Conservation (phyloP, 2,329 filamentous ascomycete species). For the Thermochaetoides dissita region DNA sequence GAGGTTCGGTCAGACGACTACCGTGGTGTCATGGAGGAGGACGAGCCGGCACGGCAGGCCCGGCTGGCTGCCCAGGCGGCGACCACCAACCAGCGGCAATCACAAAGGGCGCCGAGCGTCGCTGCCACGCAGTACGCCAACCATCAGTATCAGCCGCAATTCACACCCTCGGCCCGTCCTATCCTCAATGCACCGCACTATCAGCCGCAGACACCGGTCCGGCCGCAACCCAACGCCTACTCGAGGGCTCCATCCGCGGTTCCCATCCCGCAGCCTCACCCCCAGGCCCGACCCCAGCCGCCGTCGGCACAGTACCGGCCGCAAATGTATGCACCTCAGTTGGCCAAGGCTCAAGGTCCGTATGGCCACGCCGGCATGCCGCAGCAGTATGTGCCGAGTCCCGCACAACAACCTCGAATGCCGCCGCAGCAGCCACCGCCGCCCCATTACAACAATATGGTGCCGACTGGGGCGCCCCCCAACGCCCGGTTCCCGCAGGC, state of each 20-base stretch:
- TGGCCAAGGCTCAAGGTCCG: slow-evolving; percentile 37
- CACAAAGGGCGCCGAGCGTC: slow-evolving; percentile 24
- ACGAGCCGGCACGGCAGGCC: slow-evolving; percentile 47
- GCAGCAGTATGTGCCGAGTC: slow-evolving; percentile 28
- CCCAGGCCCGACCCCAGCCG: slow-evolving; percentile 22
- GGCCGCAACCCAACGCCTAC: slow-evolving; percentile 24
- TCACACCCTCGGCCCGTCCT: slow-evolving; percentile 33
- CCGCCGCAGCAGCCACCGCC: slow-evolving; percentile 19
- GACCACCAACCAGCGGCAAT: slow-evolving; percentile 19
- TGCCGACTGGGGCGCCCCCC: slow-evolving; percentile 26
- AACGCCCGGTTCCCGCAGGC: slow-evolving; percentile 25
- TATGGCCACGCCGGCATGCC: slow-evolving; percentile 38
- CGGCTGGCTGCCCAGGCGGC: slow-evolving; percentile 21
- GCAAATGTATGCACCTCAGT: slow-evolving; percentile 35
- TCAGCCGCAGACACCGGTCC: slow-evolving; percentile 26
- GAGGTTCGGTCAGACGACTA: slow-evolving; percentile 60
- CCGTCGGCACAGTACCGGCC: slow-evolving; percentile 33
- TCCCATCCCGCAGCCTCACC: slow-evolving; percentile 25
- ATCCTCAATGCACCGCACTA: slow-evolving; percentile 25
- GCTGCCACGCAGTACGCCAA: slow-evolving; percentile 25
- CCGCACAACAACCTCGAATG: slow-evolving; percentile 31
- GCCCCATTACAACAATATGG: slow-evolving; percentile 23
- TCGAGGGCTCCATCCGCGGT: slow-evolving; percentile 26
- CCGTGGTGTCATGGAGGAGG: slow-evolving; percentile 70
- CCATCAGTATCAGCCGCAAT: slow-evolving; percentile 34